Percentiles rank a stretch among this genome's conserved stretches.
These are phyloP conservation scores for Leccinum insigne DNA, from an alignment of 1,284 basidiomycete genomes.

Conservation along the genomic window DNA sequence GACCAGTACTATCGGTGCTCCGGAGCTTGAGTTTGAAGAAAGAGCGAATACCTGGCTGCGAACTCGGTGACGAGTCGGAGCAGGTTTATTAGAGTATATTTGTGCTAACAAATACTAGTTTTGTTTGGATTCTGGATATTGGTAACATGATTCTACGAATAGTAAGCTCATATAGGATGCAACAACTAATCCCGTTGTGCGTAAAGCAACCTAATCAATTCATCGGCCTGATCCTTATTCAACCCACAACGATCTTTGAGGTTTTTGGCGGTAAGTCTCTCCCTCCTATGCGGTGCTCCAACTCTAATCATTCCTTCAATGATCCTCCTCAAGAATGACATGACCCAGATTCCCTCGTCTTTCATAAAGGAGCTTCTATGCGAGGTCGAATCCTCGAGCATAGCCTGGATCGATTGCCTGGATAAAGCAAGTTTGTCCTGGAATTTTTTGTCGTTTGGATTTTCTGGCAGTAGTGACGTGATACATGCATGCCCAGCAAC, in stretches of 20 bases:
- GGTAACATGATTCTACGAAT: neutral
- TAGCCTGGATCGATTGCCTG: slow-evolving; percentile 14
- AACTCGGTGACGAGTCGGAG: neutral
- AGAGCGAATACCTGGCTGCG: neutral
- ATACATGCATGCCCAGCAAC: slow-evolving; percentile 31
- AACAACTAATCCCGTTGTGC: slow-evolving; percentile 7
- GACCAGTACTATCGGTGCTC: neutral
- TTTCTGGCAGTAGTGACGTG: slow-evolving; percentile 18
- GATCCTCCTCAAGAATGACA: slow-evolving; percentile 28
- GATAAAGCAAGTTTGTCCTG: slow-evolving; percentile 16
- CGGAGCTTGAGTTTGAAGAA: neutral
- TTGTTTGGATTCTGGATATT: neutral
- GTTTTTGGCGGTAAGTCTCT: slow-evolving; percentile 10
- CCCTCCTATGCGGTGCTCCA: slow-evolving; percentile 14
- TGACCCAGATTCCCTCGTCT: slow-evolving; percentile 22
- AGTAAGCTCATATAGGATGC: slow-evolving; percentile 3
- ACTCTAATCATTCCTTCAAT: slow-evolving; percentile 15
- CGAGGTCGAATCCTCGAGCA: slow-evolving; percentile 28
- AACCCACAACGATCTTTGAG: slow-evolving; percentile 23
- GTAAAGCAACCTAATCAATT: slow-evolving; percentile 18
- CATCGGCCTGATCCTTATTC: slow-evolving; percentile 19
- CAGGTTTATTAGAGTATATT: neutral
- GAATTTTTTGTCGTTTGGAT: slow-evolving; percentile 2
- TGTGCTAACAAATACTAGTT: neutral
- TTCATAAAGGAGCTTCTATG: slow-evolving; percentile 18